These are phyloP conservation scores for Cyclotella kingstonii DNA, from an alignment of 108 stramenopile genomes.

Conservation along the genomic window DNA sequence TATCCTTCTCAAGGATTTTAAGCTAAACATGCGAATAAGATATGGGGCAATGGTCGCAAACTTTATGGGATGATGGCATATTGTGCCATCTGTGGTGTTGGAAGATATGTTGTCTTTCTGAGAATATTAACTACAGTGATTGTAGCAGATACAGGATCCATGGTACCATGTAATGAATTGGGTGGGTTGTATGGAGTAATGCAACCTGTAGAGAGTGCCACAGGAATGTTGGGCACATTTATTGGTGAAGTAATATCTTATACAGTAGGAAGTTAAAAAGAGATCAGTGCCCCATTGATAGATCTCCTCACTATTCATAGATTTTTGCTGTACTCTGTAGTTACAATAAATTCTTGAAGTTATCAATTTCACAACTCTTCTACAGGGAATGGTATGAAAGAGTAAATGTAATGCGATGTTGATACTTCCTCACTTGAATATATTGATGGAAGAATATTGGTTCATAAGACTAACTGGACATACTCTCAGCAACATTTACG, in stretches of 20 bases:
- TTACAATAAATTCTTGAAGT: too few species aligned
- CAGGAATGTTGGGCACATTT: conserved; percentile 79
- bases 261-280: conserved; percentile 25
- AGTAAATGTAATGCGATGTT: too few species aligned
- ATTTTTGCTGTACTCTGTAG: conserved; percentile 50
- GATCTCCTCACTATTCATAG: conserved; percentile 58
- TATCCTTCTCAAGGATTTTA: conserved; percentile 85
- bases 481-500: too few species aligned
- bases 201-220: conserved; percentile 65
- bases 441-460: too few species aligned
- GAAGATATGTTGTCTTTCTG: conserved; percentile 68
- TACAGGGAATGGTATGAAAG: too few species aligned
- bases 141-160: conserved; percentile 66
- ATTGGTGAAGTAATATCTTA: conserved; percentile 57
- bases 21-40: conserved; percentile 57
- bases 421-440: too few species aligned
- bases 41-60: conserved; percentile 47
- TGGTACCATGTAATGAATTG: conserved; percentile 64
- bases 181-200: conserved; percentile 79
- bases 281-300: conserved; percentile 54
- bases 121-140: conserved; percentile 80
- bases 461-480: too few species aligned
- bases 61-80: conserved; percentile 55
- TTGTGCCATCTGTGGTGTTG: conserved; percentile 48
- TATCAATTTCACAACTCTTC: conserved; percentile 14